Conservation (phyloP, 805 yeast species). For the Candida yuanshanica region DNA sequence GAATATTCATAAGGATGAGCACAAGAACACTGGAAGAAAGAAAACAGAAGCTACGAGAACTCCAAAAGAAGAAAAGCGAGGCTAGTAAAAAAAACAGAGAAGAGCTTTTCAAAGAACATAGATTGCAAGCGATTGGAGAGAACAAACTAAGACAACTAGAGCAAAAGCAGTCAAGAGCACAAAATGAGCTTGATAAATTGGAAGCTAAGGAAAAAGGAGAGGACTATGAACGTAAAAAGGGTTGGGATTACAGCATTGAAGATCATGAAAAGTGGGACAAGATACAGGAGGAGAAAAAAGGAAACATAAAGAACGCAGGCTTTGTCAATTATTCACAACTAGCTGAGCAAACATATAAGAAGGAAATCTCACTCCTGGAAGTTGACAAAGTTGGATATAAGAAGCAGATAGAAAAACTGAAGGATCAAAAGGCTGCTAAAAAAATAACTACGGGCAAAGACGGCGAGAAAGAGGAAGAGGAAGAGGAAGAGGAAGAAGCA, state of each 20-base stretch:
- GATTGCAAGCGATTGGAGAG: constrained; percentile 20
- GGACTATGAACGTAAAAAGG: constrained; percentile 37
- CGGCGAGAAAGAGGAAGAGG: not conserved
- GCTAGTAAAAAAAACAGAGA: constrained; percentile 28
- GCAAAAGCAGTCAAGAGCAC: constrained; percentile 31
- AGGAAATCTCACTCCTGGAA: constrained; percentile 37
- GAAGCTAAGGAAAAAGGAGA: constrained; percentile 29
- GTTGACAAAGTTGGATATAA: constrained; percentile 38
- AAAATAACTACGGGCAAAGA: constrained; percentile 2
- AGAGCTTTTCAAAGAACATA: constrained; percentile 33
- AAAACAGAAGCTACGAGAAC: constrained; percentile 21
- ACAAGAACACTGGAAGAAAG: not conserved
- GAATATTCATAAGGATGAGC: too few relatives aligned
- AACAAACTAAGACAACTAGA: constrained; percentile 24
- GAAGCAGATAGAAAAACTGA: constrained; percentile 29
- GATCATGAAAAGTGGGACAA: constrained; percentile 62
- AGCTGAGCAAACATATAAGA: constrained; percentile 57
- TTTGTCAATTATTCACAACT: constrained; percentile 46
- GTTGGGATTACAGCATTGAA: constrained; percentile 54
- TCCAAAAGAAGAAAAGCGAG: constrained; percentile 25
- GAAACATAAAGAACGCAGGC: constrained; percentile 29
- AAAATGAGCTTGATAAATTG: constrained; percentile 30
- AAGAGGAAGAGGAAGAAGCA: constrained; percentile 3
- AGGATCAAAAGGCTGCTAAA: constrained; percentile 9
- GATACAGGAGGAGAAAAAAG: constrained; percentile 27